Conservation (phyloP, 164 flowering plant genomes). For the Platanus orientalis region DNA sequence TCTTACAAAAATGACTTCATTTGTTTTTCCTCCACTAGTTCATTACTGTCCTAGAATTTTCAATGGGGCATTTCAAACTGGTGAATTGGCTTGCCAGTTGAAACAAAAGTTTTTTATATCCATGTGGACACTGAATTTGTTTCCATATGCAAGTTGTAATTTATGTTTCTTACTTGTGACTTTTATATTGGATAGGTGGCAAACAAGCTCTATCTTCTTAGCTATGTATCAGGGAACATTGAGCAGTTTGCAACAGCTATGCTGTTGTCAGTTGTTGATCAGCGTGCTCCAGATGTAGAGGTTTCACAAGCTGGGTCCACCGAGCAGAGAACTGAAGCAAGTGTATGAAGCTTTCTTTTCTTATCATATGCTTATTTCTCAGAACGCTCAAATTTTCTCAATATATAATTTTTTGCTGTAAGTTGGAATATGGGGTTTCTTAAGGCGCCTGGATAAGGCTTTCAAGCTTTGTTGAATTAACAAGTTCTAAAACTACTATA, state of each 20-base stretch:
- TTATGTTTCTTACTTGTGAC: neutral
- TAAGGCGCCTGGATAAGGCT: neutral
- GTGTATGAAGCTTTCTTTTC: constrained; percentile 37
- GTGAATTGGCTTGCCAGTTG: neutral
- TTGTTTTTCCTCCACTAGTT: too few relatives aligned
- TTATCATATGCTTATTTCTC: neutral
- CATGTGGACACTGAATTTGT: neutral
- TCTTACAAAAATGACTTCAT: neutral
- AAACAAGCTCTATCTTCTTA: constrained; percentile 77
- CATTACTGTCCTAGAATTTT: too few relatives aligned
- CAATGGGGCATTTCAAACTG: neutral
- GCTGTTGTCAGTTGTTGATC: constrained; percentile 73
- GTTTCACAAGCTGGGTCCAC: constrained; percentile 28
- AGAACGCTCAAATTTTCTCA: neutral
- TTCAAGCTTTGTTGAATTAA: neutral
- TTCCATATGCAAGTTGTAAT: neutral
- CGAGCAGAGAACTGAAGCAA: constrained; percentile 45
- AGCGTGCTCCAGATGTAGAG: constrained; percentile 35
- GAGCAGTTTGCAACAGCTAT: constrained; percentile 76
- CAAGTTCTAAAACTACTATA: too few relatives aligned
- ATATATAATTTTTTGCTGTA: neutral
- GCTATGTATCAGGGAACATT: constrained; percentile 51
- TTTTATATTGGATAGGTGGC: constrained; percentile 55
- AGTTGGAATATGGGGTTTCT: neutral
- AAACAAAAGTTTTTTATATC: neutral